phyloP scores from a whole-genome alignment of 495 filamentous ascomycete species.

The Cercophora sp. region DNA sequence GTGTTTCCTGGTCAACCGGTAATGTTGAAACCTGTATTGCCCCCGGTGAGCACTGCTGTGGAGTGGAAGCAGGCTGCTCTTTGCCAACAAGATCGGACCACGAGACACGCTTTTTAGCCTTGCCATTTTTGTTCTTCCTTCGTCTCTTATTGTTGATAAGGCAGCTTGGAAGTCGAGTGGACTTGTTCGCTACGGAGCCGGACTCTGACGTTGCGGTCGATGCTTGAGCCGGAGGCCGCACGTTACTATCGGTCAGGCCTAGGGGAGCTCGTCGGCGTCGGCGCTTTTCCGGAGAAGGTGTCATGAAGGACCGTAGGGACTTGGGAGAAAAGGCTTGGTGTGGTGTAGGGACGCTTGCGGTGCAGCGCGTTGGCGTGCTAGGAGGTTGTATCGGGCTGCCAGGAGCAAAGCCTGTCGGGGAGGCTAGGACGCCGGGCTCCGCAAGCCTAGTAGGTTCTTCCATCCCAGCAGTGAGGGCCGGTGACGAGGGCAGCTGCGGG shows the following conservation, averaged over 20 bases:
- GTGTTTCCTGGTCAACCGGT: no score
- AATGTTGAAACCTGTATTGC: no score
- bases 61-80: background rate
- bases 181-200: no score
- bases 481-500: conserved; percentile 16
- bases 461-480: no score
- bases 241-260: conserved; percentile 11
- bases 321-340: conserved; percentile 28
- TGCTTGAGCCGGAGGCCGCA: conserved; percentile 20
- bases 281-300: conserved; percentile 21
- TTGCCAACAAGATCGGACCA: conserved; percentile 24
- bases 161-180: no score
- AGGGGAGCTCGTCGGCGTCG: no score
- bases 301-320: conserved; percentile 30
- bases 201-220: no score
- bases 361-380: conserved; percentile 21
- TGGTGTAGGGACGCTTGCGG: conserved; percentile 27
- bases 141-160: no score
- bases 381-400: conserved; percentile 5
- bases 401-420: no score
- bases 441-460: no score
- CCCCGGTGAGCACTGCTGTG: background rate
- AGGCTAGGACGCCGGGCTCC: no score
- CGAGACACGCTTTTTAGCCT: conserved; percentile 25
- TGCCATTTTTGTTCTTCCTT: conserved; percentile 7